Conservation (phyloP, 495 filamentous ascomycete genomes). For the Penicillium paradoxum region DNA sequence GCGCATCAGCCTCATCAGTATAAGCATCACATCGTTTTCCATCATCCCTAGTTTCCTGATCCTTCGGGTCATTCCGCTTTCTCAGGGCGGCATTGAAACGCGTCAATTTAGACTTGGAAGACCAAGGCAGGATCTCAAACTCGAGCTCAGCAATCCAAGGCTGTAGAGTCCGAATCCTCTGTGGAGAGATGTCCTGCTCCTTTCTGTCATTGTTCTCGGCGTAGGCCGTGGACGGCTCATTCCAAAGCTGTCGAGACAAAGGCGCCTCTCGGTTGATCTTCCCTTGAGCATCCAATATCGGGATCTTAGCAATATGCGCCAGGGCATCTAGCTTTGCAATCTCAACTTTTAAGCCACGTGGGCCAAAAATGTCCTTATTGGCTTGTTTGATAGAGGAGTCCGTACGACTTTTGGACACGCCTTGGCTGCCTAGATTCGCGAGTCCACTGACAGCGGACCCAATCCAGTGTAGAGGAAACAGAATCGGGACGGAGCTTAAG, state of each 20-base stretch:
- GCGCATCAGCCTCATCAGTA: not conserved
- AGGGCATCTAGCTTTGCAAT: slow-evolving; percentile 25
- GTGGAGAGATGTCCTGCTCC: slow-evolving; percentile 13
- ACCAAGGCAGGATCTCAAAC: slow-evolving; percentile 23
- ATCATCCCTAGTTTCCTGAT: not conserved
- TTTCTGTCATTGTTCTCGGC: not conserved
- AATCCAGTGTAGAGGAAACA: slow-evolving; percentile 28
- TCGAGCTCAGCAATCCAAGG: slow-evolving; percentile 29
- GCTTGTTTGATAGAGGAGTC: slow-evolving; percentile 24
- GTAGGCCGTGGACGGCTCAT: not conserved
- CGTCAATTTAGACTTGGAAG: slow-evolving; percentile 20
- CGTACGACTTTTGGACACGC: slow-evolving; percentile 24
- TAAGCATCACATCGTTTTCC: not conserved
- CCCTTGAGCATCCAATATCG: slow-evolving; percentile 24
- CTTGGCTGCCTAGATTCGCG: slow-evolving; percentile 22
- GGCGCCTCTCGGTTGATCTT: slow-evolving; percentile 16
- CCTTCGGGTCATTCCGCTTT: slow-evolving; percentile 13
- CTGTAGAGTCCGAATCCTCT: slow-evolving; percentile 10
- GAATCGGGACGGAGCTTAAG: slow-evolving; percentile 26
- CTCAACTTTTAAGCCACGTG: slow-evolving; percentile 21
- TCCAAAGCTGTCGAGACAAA: slow-evolving; percentile 15
- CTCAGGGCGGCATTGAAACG: slow-evolving; percentile 26
- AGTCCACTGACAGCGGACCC: slow-evolving; percentile 22
- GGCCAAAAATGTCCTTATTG: slow-evolving; percentile 27
- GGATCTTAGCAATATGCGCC: slow-evolving; percentile 23